These are phyloP conservation scores for Xerocomus potaroensis DNA, from an alignment of 768 basidiomycete genomes.

Conservation along the genomic window DNA sequence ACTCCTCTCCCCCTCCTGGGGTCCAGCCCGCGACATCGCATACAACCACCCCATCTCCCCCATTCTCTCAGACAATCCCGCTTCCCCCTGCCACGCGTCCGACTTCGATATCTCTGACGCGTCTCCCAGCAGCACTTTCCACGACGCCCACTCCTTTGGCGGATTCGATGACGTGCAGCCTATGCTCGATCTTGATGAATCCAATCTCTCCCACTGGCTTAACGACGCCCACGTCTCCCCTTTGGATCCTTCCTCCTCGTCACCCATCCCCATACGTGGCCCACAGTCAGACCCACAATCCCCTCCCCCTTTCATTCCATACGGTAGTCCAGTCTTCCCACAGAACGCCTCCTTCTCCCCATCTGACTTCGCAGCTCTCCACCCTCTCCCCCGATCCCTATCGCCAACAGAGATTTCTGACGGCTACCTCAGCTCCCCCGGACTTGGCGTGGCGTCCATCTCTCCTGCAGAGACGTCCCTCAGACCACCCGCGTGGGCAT, in stretches of 20 bases:
- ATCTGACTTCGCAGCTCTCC: constrained; percentile 53
- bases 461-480: constrained; percentile 60
- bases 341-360: constrained; percentile 57
- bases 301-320: constrained; percentile 47
- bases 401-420: constrained; percentile 55
- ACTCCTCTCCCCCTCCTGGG: constrained; percentile 28
- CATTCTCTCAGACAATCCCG: constrained; percentile 35
- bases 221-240: constrained; percentile 49
- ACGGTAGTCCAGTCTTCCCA: constrained; percentile 44
- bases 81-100: constrained; percentile 37
- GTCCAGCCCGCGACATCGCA: constrained; percentile 31
- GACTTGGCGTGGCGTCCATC: constrained; percentile 49
- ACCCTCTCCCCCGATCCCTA: constrained; percentile 58
- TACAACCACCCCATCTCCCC: constrained; percentile 40
- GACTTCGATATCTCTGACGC: constrained; percentile 41
- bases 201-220: constrained; percentile 55
- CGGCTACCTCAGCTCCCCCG: constrained; percentile 37
- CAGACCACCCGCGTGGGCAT: constrained; percentile 59
- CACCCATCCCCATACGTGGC: constrained; percentile 62
- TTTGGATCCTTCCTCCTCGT: constrained; percentile 38
- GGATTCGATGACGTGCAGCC: constrained; percentile 31
- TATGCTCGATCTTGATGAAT: constrained; percentile 39
- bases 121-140: constrained; percentile 35
- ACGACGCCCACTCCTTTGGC: constrained; percentile 30
- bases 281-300: constrained; percentile 39